Evolutionary conservation across 768 basidiomycete genomes (phyloP).

Genomic region (Rickenella mellea): DNA sequence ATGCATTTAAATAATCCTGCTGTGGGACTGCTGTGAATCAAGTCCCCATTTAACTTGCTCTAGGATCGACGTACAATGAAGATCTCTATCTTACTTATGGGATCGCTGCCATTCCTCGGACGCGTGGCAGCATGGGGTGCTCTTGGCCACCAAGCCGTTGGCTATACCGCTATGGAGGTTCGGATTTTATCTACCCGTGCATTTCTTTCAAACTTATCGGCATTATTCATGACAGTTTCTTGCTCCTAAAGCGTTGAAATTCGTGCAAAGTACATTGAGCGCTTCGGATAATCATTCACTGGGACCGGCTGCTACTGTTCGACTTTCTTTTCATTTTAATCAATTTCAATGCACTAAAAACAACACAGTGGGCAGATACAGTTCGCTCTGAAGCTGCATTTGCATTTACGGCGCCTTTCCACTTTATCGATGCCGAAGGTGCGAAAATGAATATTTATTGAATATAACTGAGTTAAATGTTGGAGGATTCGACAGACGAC

Average conservation of each 20-base stretch:
- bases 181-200: constrained; percentile 5
- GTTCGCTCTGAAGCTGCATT: constrained; percentile 29
- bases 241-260: constrained; percentile 34
- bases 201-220: constrained; percentile 1
- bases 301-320: constrained; percentile 38
- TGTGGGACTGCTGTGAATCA: too few species aligned
- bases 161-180: constrained; percentile 20
- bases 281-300: constrained; percentile 34
- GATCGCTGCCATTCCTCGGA: too few species aligned
- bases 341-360: not conserved
- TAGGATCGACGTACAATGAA: too few species aligned
- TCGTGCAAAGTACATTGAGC: constrained; percentile 36
- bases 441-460: constrained; percentile 28
- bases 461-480: not conserved
- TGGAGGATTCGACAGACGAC: constrained; percentile 16
- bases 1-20: too few species aligned
- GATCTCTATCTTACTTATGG: too few species aligned
- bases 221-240: constrained; percentile 29
- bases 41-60: too few species aligned
- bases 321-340: constrained; percentile 5
- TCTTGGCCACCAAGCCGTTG: constrained; percentile 33
- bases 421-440: constrained; percentile 42
- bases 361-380: constrained; percentile 46
- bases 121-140: constrained; percentile 29
- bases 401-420: constrained; percentile 20